These are phyloP conservation scores for Paecilomyces niveus DNA, from an alignment of 2,329 filamentous ascomycete genomes.

Conservation along the genomic window DNA sequence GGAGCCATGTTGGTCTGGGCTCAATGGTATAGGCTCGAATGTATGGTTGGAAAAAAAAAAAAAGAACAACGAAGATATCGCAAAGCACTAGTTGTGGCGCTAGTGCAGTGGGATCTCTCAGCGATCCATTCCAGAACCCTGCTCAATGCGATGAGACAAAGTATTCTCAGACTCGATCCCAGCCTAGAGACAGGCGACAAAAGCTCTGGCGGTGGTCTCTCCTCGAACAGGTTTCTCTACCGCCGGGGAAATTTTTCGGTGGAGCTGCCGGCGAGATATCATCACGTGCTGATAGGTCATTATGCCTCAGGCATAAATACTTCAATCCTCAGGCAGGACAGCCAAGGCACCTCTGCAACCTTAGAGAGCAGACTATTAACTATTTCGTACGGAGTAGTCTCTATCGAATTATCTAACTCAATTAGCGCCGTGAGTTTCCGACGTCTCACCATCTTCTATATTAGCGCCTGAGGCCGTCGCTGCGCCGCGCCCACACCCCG, in stretches of 20 bases:
- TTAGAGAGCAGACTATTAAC: too few species aligned
- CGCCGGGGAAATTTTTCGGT: slow-evolving; percentile 34
- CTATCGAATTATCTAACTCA: not conserved
- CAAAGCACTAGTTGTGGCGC: not conserved
- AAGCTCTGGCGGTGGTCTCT: not conserved
- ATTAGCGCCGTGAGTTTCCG: not conserved
- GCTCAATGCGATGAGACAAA: slow-evolving; percentile 9
- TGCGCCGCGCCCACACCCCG: not conserved
- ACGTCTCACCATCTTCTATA: not conserved
- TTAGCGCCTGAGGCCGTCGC: not conserved
- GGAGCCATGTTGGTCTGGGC: slow-evolving; percentile 42
- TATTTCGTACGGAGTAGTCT: not conserved
- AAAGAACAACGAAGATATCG: not conserved
- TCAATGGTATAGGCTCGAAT: slow-evolving; percentile 7
- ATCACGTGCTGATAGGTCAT: slow-evolving; percentile 33
- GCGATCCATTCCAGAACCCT: not conserved
- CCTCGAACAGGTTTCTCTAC: slow-evolving; percentile 5
- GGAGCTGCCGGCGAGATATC: slow-evolving; percentile 26
- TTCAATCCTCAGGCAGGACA: not conserved
- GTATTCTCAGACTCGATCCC: not conserved
- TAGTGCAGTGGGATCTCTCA: slow-evolving; percentile 1
- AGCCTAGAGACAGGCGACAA: slow-evolving; percentile 1
- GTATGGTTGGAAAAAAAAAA: not conserved
- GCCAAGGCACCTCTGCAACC: not conserved
- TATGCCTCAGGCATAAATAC: slow-evolving; percentile 15